Conservation (phyloP, 306 rosid species). For the Glycine soja region DNA sequence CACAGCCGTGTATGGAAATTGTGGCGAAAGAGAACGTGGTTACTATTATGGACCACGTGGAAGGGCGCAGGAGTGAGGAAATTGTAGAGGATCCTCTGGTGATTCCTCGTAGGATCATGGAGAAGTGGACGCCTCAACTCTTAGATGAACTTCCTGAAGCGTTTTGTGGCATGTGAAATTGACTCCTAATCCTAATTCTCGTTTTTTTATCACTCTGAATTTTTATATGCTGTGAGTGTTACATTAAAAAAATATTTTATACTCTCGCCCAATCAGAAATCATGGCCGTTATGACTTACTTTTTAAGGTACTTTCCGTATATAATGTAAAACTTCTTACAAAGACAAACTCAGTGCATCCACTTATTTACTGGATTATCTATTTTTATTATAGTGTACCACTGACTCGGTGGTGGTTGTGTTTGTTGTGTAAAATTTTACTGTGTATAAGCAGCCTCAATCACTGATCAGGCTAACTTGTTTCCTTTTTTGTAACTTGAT, state of each 20-base stretch:
- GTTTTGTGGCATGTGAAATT: too few species aligned
- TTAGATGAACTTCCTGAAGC: slow-evolving; percentile 59
- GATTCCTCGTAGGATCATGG: slow-evolving; percentile 52
- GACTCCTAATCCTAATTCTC: too few species aligned
- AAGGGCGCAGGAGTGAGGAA: slow-evolving; percentile 74
- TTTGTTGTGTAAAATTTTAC: not conserved
- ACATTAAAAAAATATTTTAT: too few species aligned
- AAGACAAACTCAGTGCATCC: too few species aligned
- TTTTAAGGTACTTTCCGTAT: too few species aligned
- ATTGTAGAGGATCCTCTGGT: slow-evolving; percentile 80
- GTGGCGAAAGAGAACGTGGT: slow-evolving; percentile 93
- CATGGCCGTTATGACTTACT: too few species aligned
- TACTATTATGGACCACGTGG: slow-evolving; percentile 79
- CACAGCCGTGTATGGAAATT: slow-evolving; percentile 92
- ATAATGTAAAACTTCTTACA: too few species aligned
- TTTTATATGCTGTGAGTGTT: too few species aligned
- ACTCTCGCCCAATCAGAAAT: too few species aligned
- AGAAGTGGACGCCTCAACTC: slow-evolving; percentile 74
- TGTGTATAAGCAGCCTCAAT: not conserved
- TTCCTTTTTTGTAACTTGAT: not conserved
- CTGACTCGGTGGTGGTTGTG: not conserved
- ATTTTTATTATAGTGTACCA: not conserved
- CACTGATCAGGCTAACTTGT: not conserved
- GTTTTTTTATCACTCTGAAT: too few species aligned
- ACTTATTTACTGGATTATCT: not conserved